Conservation (phyloP, 1,139 yeast species). For the Debaryomyces coudertii region DNA sequence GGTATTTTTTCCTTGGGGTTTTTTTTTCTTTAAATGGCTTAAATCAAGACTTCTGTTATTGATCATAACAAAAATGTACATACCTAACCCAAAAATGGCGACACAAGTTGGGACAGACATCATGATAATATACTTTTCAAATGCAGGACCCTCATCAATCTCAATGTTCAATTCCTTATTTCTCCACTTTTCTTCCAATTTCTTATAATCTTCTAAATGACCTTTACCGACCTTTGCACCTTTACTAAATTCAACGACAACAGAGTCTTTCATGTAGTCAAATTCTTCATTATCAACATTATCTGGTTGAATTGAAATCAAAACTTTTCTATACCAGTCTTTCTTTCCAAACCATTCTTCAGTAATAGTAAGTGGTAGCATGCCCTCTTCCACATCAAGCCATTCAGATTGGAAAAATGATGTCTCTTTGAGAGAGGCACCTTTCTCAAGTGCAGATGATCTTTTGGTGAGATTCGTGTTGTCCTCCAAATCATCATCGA, state of each 20-base stretch:
- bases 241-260: constrained; percentile 57
- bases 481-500: constrained; percentile 22
- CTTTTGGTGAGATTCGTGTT: constrained; percentile 24
- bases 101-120: constrained; percentile 75
- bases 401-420: constrained; percentile 73
- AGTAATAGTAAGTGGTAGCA: constrained; percentile 58
- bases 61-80: constrained; percentile 63
- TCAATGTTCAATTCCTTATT: constrained; percentile 46
- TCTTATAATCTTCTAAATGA: constrained; percentile 55
- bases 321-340: constrained; percentile 51
- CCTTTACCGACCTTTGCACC: constrained; percentile 65
- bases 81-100: constrained; percentile 57
- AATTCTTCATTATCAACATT: constrained; percentile 66
- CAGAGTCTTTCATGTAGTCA: constrained; percentile 51
- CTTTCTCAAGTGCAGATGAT: constrained; percentile 42
- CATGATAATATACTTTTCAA: constrained; percentile 68
- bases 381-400: constrained; percentile 68
- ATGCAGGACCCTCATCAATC: constrained; percentile 59
- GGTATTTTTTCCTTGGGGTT: constrained; percentile 46
- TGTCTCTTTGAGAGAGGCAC: constrained; percentile 40
- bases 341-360: constrained; percentile 59
- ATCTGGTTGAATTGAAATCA: constrained; percentile 74
- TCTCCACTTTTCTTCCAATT: constrained; percentile 39
- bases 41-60: constrained; percentile 51
- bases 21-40: constrained; percentile 54